Evolutionary conservation across 495 filamentous ascomycete genomes (phyloP), one percentile per base, ranked within the genome.

Genomic region (Aspergillus egyptiacus): DNA sequence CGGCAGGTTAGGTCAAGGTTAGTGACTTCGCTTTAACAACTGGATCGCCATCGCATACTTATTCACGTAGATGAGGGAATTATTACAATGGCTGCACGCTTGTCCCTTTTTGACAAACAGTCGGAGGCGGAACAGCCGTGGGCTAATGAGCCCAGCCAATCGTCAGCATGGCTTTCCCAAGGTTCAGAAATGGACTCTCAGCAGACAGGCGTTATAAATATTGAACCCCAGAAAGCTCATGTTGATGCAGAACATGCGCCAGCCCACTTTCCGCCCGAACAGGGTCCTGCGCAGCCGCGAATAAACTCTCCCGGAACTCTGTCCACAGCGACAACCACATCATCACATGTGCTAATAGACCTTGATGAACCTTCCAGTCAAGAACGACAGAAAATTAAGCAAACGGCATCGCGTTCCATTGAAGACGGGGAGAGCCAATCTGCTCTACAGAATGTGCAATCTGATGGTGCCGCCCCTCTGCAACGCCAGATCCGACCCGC

Each of bases 21-120:
- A 27, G 15, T 11, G n/a, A 17, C 18, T 32, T 15, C 13, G 13
- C 24, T 39, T 2, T 6, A 17, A 8, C 13, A 2, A 6, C 25
- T 3, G 35, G 10, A 42, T 25, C 11, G 37, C 13, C 28, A 3
- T 1, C 28, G 27, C 9, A 43, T 57, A 35, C 55, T 64, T 28
- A 53, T 31, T 32, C 39, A 11, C 37, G 35, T 39, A 74, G 71
- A 64, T 36, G 70, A 69, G 20, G 71, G 71, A 8, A 67, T 67
- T 51, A 74, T 74, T 36, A 68, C 71, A 9, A 74, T 74, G 71
- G 70, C 71, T 14, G 71, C 69, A 3, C 64, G 71, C 5, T 41
- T 74, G 25, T 74, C 71, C 17, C 59, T 74, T 11, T 49, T 70
- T 19, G 70, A 73, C 22, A 28, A 60, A n/a, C 53, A 60, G 15